Evolutionary conservation across 2,329 filamentous ascomycete genomes (phyloP).

Genomic region (Fusarium equiseti): DNA sequence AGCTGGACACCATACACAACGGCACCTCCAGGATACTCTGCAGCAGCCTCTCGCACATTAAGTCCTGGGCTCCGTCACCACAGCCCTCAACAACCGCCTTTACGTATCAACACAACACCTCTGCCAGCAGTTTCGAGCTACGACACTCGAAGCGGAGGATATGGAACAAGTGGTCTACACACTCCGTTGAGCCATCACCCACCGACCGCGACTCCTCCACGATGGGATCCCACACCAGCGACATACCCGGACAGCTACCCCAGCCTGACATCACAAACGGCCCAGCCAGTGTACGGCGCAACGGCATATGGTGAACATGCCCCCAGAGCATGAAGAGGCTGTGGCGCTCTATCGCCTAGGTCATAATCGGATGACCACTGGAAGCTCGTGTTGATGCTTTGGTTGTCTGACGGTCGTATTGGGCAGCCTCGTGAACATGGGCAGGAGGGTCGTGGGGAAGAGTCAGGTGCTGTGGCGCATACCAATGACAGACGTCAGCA

Average conservation of each 20-base stretch:
- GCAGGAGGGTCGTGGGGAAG: constrained; percentile 47
- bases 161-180: constrained; percentile 56
- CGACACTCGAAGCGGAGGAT: constrained; percentile 55
- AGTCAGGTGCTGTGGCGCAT: constrained; percentile 56
- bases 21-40: constrained; percentile 50
- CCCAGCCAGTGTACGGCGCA: constrained; percentile 57
- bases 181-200: constrained; percentile 56
- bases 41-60: constrained; percentile 57
- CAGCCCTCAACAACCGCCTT: constrained; percentile 54
- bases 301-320: constrained; percentile 58
- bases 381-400: constrained; percentile 42
- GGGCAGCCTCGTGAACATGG: constrained; percentile 50
- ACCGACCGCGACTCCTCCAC: constrained; percentile 53
- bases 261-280: constrained; percentile 52
- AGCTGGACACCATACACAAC: constrained; percentile 63
- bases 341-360: constrained; percentile 28
- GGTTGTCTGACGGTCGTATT: constrained; percentile 44
- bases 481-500: constrained; percentile 51
- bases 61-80: constrained; percentile 53
- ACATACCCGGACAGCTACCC: constrained; percentile 56
- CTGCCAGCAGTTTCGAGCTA: constrained; percentile 56
- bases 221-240: constrained; percentile 57
- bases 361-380: constrained; percentile 43
- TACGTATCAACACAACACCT: constrained; percentile 55
- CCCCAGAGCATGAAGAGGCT: constrained; percentile 55